These are phyloP conservation scores for Turnera subulata DNA, from an alignment of 345 rosid species.

Conservation along the genomic window DNA sequence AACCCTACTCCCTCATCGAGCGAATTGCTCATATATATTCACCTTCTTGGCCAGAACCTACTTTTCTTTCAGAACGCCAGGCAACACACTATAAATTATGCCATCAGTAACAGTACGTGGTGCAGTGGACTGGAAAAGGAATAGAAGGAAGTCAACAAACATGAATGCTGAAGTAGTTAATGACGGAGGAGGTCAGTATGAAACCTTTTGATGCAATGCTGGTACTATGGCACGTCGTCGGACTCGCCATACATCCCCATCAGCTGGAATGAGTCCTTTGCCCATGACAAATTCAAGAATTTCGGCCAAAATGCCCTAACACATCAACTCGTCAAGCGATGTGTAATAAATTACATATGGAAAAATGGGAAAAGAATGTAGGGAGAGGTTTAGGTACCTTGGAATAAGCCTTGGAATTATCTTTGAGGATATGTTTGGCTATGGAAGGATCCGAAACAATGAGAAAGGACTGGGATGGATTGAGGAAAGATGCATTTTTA, in stretches of 20 bases:
- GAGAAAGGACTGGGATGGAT: slow-evolving; percentile 62
- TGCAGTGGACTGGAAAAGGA: too few species aligned
- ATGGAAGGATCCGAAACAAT: slow-evolving; percentile 93
- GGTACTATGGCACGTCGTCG: slow-evolving; percentile 94
- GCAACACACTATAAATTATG: too few species aligned
- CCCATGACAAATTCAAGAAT: slow-evolving; percentile 98
- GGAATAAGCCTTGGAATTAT: slow-evolving; percentile 82
- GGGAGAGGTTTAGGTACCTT: slow-evolving; percentile 44
- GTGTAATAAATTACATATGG: background rate
- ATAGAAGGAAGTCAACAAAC: too few species aligned
- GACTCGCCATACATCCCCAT: slow-evolving; percentile 92
- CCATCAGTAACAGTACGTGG: too few species aligned
- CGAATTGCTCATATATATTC: too few species aligned
- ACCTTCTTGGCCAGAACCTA: too few species aligned
- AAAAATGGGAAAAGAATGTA: background rate
- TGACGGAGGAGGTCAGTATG: background rate
- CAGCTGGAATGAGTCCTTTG: slow-evolving; percentile 92
- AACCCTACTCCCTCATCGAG: too few species aligned
- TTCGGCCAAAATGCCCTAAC: slow-evolving; percentile 84
- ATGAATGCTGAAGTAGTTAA: background rate
- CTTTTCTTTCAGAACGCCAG: too few species aligned
- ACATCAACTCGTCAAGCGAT: background rate
- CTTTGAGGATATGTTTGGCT: slow-evolving; percentile 78
- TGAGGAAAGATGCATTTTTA: background rate
- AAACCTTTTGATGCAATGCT: slow-evolving; percentile 87